phyloP scores from a whole-genome alignment of 768 basidiomycete genomes.

The Lyophyllum semitale region DNA sequence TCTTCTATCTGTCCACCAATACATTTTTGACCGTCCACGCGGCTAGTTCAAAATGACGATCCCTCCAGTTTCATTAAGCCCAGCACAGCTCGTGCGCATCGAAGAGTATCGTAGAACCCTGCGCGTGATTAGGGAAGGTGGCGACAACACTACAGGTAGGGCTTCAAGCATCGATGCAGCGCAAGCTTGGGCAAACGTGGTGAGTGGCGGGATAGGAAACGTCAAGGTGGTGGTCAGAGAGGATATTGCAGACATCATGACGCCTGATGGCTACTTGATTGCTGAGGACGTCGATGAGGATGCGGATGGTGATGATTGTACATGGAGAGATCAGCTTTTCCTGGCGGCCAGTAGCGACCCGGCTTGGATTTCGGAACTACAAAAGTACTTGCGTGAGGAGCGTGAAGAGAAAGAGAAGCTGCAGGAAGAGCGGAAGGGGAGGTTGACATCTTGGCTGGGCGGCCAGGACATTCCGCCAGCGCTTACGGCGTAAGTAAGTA shows the following conservation, averaged over 20 bases:
- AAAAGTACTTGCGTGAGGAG: no score
- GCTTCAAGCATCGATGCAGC: background rate
- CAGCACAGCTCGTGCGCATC: background rate
- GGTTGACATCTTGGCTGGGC: no score
- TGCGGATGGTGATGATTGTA: constrained; percentile 16
- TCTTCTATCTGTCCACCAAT: constrained; percentile 4
- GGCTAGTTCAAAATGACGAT: constrained; percentile 13
- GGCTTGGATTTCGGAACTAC: constrained; percentile 17
- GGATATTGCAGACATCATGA: background rate
- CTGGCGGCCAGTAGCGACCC: constrained; percentile 8
- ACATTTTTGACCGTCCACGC: constrained; percentile 5
- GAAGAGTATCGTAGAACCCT: constrained; percentile 2
- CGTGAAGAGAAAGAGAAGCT: no score
- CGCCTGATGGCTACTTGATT: constrained; percentile 1
- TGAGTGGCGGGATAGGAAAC: background rate
- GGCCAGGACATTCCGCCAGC: no score
- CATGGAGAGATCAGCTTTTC: constrained; percentile 15
- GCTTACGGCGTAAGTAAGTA: no score
- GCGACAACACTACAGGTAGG: background rate
- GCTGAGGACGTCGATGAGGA: constrained; percentile 17
- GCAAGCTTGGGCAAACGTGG: background rate
- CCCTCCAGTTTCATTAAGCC: constrained; percentile 11
- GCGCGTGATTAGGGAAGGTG: background rate
- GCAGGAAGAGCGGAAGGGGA: no score
- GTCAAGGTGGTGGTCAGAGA: background rate